Evolutionary conservation across 1,284 basidiomycete species (phyloP).

Genomic region (Sphagnurus paluster): DNA sequence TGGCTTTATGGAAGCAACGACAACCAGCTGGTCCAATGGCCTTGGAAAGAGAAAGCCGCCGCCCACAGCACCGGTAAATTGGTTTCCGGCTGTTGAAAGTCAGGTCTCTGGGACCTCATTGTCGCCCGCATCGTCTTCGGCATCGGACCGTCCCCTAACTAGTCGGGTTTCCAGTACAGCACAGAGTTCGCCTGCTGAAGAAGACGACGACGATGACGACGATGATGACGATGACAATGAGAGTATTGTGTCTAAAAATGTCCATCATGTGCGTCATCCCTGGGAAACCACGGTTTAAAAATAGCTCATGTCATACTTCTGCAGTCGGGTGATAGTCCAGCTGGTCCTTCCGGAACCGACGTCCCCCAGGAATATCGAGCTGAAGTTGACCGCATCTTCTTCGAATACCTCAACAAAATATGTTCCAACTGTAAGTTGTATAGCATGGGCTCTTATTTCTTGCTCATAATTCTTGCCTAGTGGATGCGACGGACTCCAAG

Average conservation of each 20-base stretch:
- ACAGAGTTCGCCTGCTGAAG: conserved; percentile 39
- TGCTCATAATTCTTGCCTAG: conserved; percentile 41
- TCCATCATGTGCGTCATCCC: conserved; percentile 14
- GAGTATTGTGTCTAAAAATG: conserved; percentile 26
- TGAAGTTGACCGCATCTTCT: conserved; percentile 90
- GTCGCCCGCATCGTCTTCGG: conserved; percentile 26
- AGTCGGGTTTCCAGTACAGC: conserved; percentile 29
- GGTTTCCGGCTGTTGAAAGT: conserved; percentile 19
- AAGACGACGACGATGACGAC: conserved; percentile 41
- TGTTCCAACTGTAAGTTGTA: conserved; percentile 84
- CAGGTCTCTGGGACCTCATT: conserved; percentile 17
- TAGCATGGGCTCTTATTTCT: conserved; percentile 4
- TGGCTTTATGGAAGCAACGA: conserved; percentile 18
- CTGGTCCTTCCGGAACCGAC: conserved; percentile 49
- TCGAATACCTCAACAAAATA: conserved; percentile 84
- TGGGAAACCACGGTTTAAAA: conserved; percentile 6
- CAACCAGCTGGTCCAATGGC: conserved; percentile 19
- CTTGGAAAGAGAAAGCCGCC: conserved; percentile 11
- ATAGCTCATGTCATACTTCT: conserved; percentile 8
- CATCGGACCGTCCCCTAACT: conserved; percentile 25
- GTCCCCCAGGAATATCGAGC: conserved; percentile 78
- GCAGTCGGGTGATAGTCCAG: conserved; percentile 25
- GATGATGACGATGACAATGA: conserved; percentile 36
- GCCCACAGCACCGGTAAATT: conserved; percentile 13
- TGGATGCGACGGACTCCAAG: conserved; percentile 91